phyloP scores from a whole-genome alignment of 2,329 filamentous ascomycete species.

The Trematosphaeria pertusa region DNA sequence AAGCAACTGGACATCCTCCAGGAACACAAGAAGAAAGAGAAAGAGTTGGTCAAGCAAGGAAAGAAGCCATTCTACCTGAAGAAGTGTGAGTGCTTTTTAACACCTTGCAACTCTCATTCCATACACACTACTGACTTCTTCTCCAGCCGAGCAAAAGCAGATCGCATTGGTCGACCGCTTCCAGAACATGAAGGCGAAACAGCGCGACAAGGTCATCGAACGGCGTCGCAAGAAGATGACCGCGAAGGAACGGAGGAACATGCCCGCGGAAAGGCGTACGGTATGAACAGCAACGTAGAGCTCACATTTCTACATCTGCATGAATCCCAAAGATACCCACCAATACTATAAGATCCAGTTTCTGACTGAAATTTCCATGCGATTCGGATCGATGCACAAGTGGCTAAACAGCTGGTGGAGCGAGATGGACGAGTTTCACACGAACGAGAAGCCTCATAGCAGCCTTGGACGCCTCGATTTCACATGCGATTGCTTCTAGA shows the following conservation, averaged over 20 bases:
- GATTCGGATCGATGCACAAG: no score
- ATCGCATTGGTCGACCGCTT: conserved; percentile 79
- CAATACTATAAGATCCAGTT: no score
- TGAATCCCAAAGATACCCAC: no score
- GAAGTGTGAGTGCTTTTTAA: conserved; percentile 58
- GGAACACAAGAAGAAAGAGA: conserved; percentile 82
- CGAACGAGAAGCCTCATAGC: no score
- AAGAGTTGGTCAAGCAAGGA: conserved; percentile 82
- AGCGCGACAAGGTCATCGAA: conserved; percentile 85
- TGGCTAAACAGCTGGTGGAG: no score
- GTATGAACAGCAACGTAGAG: no score
- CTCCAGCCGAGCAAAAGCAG: conserved; percentile 81
- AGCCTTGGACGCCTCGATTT: no score
- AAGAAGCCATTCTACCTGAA: conserved; percentile 96
- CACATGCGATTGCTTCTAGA: no score
- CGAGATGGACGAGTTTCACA: no score
- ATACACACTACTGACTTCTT: conserved; percentile 20
- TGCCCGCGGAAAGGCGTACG: conserved; percentile 52
- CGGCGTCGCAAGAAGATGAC: conserved; percentile 88
- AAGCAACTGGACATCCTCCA: conserved; percentile 72
- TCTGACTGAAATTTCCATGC: no score
- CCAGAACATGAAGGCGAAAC: conserved; percentile 80
- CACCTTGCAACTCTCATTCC: background rate
- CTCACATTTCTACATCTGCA: no score
- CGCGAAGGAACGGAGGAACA: conserved; percentile 77